Percentiles rank a stretch among this genome's conserved stretches.
Conservation (phyloP, 2,329 filamentous ascomycete genomes). For the Xylaria sp. region DNA sequence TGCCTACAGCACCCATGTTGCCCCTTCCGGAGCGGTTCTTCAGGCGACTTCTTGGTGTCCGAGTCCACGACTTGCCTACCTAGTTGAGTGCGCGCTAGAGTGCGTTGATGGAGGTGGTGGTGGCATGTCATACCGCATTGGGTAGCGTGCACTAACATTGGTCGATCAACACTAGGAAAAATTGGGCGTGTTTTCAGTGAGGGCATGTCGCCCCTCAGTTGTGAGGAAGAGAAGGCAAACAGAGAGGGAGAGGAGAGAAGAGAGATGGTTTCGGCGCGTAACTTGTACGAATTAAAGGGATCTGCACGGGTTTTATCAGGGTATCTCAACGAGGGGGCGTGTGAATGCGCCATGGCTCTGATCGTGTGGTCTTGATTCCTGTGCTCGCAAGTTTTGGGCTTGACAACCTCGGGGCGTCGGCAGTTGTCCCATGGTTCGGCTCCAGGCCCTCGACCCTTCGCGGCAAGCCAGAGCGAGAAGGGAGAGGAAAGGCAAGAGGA, state of each 20-base stretch:
- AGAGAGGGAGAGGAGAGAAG: background rate
- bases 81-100: background rate
- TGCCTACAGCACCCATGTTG: background rate
- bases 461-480: background rate
- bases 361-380: slow-evolving; percentile 5
- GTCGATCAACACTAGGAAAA: background rate
- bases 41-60: background rate
- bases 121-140: background rate
- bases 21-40: background rate
- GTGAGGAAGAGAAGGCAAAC: background rate
- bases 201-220: background rate
- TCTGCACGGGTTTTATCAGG: background rate
- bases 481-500: background rate
- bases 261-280: background rate
- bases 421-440: slow-evolving; percentile 12
- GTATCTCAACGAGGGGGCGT: background rate
- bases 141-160: background rate
- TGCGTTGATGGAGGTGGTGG: background rate
- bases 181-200: background rate
- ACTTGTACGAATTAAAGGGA: background rate
- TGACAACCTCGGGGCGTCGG: slow-evolving; percentile 12
- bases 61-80: background rate
- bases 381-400: slow-evolving; percentile 1
- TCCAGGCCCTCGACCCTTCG: background rate
- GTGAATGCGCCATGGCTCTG: background rate